Conservation (phyloP, 345 rosid genomes). For the Cardamine resedifolia region DNA sequence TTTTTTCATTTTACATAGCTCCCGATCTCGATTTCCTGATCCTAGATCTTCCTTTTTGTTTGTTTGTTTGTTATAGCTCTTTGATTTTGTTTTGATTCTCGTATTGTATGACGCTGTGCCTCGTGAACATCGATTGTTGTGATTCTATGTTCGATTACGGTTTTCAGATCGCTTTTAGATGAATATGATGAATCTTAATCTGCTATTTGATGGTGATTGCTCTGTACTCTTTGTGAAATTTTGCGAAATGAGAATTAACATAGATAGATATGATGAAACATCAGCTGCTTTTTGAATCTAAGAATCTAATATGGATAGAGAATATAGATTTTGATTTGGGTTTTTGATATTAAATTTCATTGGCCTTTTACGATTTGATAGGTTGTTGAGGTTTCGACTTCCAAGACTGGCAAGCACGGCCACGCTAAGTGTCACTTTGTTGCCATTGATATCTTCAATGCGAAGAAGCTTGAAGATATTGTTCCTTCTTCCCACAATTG, state of each 20-base stretch:
- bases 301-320: background rate
- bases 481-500: slow-evolving; percentile 92
- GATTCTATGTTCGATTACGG: background rate
- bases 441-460: slow-evolving; percentile 77
- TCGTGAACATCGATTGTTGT: background rate
- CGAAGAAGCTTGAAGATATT: slow-evolving; percentile 88
- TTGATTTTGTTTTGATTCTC: background rate
- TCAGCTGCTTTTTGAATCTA: background rate
- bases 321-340: background rate
- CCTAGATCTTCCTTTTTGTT: slow-evolving; percentile 19
- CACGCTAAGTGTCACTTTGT: slow-evolving; percentile 96
- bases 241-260: too few species aligned
- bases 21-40: background rate
- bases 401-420: slow-evolving; percentile 89
- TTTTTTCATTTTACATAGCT: background rate
- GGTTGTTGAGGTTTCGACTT: slow-evolving; percentile 92
- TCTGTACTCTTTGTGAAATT: background rate
- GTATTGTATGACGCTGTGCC: background rate
- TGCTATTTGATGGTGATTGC: background rate
- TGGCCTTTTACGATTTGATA: slow-evolving; percentile 5
- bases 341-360: background rate
- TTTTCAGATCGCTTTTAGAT: slow-evolving; percentile 7
- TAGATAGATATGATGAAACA: too few species aligned
- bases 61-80: background rate
- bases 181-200: background rate